These are phyloP conservation scores for Xylariaceae sp. DNA, from an alignment of 2,329 filamentous ascomycete species.

Conservation along the genomic window DNA sequence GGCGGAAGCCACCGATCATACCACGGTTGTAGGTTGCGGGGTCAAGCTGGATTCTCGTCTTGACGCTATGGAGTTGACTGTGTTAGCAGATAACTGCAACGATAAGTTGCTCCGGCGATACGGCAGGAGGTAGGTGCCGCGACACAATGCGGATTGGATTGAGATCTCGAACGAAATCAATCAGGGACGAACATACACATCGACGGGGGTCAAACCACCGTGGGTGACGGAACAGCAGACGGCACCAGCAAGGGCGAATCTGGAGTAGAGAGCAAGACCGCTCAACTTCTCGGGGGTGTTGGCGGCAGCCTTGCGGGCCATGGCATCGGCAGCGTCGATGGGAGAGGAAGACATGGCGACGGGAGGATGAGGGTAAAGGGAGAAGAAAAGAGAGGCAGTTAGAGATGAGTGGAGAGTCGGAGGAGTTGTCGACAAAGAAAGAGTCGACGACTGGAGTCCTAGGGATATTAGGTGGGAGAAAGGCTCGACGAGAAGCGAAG, in stretches of 20 bases:
- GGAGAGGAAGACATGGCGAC: constrained; percentile 25
- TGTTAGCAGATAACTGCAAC: constrained; percentile 4
- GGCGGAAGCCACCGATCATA: constrained; percentile 69
- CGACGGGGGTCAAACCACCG: constrained; percentile 93
- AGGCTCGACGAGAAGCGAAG: background rate
- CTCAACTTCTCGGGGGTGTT: constrained; percentile 26
- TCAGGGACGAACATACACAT: constrained; percentile 76
- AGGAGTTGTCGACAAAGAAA: constrained; percentile 5
- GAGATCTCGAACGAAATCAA: background rate
- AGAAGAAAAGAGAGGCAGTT: constrained; percentile 2
- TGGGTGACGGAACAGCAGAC: constrained; percentile 98
- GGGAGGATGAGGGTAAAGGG: constrained; percentile 3
- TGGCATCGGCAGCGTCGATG: constrained; percentile 24
- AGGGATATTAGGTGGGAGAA: background rate
- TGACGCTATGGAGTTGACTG: constrained; percentile 54
- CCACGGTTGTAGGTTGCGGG: constrained; percentile 72
- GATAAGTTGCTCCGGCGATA: background rate
- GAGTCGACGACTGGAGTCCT: background rate
- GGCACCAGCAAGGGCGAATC: constrained; percentile 95
- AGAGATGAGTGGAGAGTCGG: constrained; percentile 26
- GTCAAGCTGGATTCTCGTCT: constrained; percentile 78
- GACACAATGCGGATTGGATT: constrained; percentile 2
- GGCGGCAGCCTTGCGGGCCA: constrained; percentile 19
- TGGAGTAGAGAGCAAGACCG: constrained; percentile 69
- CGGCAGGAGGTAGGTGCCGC: background rate